These are phyloP conservation scores for Solanum arcanum DNA, from an alignment of 257 asterid genomes.

Conservation along the genomic window DNA sequence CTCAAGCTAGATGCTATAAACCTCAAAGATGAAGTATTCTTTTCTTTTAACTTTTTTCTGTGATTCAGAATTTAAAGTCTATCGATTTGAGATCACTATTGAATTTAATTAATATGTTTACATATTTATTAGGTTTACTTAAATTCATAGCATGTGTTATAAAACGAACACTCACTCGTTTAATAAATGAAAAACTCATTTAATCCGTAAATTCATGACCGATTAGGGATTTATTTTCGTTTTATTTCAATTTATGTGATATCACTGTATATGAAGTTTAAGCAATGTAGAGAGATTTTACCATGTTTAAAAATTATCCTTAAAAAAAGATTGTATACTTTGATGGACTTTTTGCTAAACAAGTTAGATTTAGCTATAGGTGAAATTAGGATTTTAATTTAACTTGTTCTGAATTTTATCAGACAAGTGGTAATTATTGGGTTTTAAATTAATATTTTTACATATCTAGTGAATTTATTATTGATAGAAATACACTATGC, in stretches of 20 bases:
- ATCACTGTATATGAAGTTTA: background rate
- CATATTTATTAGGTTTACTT: background rate
- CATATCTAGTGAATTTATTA: too few relatives aligned
- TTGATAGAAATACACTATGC: too few relatives aligned
- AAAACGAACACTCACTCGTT: too few relatives aligned
- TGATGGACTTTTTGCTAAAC: too few relatives aligned
- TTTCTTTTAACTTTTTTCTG: background rate
- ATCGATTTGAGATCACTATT: background rate
- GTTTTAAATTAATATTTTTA: too few relatives aligned
- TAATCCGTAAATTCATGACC: background rate
- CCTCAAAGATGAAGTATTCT: conserved; percentile 39
- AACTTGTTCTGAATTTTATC: background rate
- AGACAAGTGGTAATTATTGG: background rate
- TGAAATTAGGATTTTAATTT: background rate
- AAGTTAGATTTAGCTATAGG: background rate
- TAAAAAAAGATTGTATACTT: background rate
- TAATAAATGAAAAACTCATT: too few relatives aligned
- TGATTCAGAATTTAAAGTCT: background rate
- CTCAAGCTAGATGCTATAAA: conserved; percentile 42
- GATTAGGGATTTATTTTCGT: too few relatives aligned
- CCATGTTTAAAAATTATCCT: background rate
- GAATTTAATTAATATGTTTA: background rate
- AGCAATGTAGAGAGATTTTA: background rate
- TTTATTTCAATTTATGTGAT: background rate
- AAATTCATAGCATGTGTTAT: background rate